Conservation (phyloP, 2,329 filamentous ascomycete species). For the Epichloe festucae region DNA sequence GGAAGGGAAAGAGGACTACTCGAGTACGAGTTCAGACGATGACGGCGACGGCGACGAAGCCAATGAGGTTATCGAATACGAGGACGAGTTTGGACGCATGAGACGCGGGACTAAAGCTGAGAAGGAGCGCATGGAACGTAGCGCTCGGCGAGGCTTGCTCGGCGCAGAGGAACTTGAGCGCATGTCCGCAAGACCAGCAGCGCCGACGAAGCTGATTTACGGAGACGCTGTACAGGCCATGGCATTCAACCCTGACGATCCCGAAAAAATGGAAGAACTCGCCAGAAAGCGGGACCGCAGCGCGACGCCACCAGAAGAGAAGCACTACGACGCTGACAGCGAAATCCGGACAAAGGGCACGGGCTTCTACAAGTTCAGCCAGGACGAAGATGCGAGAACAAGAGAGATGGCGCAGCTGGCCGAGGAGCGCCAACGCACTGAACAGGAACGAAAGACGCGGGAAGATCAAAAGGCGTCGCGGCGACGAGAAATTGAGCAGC, state of each 20-base stretch:
- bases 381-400: constrained; percentile 51
- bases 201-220: constrained; percentile 62
- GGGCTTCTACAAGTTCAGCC: constrained; percentile 83
- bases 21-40: constrained; percentile 24
- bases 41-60: constrained; percentile 31
- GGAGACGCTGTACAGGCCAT: constrained; percentile 74
- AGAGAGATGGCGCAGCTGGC: constrained; percentile 65
- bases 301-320: constrained; percentile 64
- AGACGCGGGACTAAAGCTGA: constrained; percentile 60
- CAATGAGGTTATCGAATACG: constrained; percentile 66
- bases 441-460: constrained; percentile 43
- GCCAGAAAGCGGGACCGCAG: constrained; percentile 67
- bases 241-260: constrained; percentile 68
- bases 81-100: constrained; percentile 85
- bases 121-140: constrained; percentile 48
- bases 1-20: constrained; percentile 47
- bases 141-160: constrained; percentile 33
- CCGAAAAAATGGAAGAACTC: constrained; percentile 60
- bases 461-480: constrained; percentile 45
- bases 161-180: constrained; percentile 50
- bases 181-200: constrained; percentile 53
- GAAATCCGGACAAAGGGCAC: constrained; percentile 83
- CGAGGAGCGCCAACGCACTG: constrained; percentile 54
- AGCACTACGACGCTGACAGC: constrained; percentile 73
- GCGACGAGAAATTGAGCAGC: constrained; percentile 49